Base-by-base conservation (phyloP, 202 grass and related monocot species). In the Hordeum pubiflorum region DNA sequence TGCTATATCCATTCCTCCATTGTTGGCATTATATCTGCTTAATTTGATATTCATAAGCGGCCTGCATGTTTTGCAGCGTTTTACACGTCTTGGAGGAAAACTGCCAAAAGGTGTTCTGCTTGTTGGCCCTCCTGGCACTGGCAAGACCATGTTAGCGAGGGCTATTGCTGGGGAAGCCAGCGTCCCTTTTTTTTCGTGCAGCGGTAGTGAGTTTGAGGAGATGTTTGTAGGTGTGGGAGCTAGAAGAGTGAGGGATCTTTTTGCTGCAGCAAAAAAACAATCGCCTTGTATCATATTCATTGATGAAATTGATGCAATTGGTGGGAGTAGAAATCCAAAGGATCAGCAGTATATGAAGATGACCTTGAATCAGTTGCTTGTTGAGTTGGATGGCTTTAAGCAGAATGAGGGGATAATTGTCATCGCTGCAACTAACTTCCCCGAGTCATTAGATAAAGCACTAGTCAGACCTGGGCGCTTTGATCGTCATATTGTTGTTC, bases 261-360 rank as follows among this genome's bases (percentile, higher is more conserved):
- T 95, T 76, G 41, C 88, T 75, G 96, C 92, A 54, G 96, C 96
- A 23, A 98, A 98, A 80, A 98, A 95, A 68, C 83, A 85, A 37
- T 95, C 92, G 22, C 96, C 96, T 38, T 98, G 96, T 65, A 98
- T 98, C 81, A 89, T 96, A 82, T 99, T 99, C 60, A 91, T 99
- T 62, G 96, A 99, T 88, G 96, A 99, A 83, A 99, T 99, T 81
- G 96, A 99, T 88, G 96, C 92, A 44, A 91, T 99, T 66, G 96
- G 92, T 85, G 96, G 96, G 59, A 96, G 92, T 72, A 88, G 96
- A 72, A 99, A 99, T 74, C 96, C 96, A 14, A 96, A 99, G 74
- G 96, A 99, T 82, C 96, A 99, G 73, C 96, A 91, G 64, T 99
- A 99, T 77, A 99, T 99, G 96, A 99, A 93, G 86, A 98, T 95